Base-by-base conservation (phyloP, 257 asterid genomes). In the Osmanthus fragrans region DNA sequence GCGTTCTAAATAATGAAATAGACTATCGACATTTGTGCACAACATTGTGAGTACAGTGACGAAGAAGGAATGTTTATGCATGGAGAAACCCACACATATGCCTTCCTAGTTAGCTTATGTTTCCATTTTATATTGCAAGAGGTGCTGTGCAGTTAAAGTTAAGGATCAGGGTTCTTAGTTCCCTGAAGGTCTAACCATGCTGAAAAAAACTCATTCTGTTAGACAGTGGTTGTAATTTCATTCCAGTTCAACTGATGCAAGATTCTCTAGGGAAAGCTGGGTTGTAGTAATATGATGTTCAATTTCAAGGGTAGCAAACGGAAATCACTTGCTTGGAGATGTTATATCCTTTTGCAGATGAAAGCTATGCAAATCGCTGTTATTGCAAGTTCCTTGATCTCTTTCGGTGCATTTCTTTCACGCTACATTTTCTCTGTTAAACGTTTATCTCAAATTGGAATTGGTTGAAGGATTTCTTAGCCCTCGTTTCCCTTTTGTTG, bases 91-190 rank as follows among this genome's bases (percentile, higher is more conserved):
- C 56, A 13, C 19, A 13, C 42, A 47, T 54, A 12, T 54, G 21
- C 64, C 42, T 60, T 68, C 37, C 39, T 69, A 65, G 21, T 70
- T 65, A 45, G 51, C 51, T 47, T 29, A 60, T 77, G 34, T 70
- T 72, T 65, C 33, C 73, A 40, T 36, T 75, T 23, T 13, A 37
- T 6, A 19, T 69, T 74, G 75, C 79, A 74, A 58, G 64, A 19
- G 25, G 25, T 54, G 25, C 25, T 18, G 23, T 54, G 64, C 64
- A 54, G 64, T 54, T 13, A 54, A 54, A 54, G 3, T n/a, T 49
- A 49, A 49, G 25, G 64, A 18, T 54, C 12, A 54, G 2, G 64
- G 64, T 54, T 54, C 27, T 54, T 54, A 3, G 64, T 54, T 54
- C 64, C 27, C 25, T 18, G 27, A 16, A 54, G 5, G 64, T n/a